Evolutionary conservation across 768 basidiomycete species (phyloP), one percentile per base, ranked within the genome.

Genomic region (Naganishia friedmannii): DNA sequence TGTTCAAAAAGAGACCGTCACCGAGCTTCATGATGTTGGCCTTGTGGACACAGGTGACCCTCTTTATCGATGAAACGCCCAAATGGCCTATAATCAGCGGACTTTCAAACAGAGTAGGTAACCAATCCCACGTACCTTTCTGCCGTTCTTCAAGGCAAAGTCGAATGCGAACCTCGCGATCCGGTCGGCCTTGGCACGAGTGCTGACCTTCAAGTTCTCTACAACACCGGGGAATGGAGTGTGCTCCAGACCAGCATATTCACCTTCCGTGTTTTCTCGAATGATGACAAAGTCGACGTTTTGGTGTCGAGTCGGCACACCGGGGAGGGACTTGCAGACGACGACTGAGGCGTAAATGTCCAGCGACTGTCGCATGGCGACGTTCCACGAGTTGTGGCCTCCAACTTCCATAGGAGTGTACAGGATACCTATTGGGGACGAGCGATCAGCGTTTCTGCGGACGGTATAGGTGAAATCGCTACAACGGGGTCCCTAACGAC

Each of bases 21-120:
- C 95, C 95, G 76, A 97, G 89, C 83, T 99, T 99, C 96, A 99
- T 99, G 85, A 99, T 99, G 85, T 98, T 98, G 77, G 96, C 96
- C 84, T 99, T 99, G 88, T 99, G 96, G 54, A 99, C 93, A 79
- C 94, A 97, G 51, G 96, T 99, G 75, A 99, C 95, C 90, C 95
- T 98, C 60, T 72, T 46, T 19, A 46, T 26, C 51, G 53, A 12
- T 37, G 17, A 26, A 42, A 39, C 21, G 21, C 4, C 46, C 65
- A 46, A 17, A 21, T 17, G 48, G 39, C 21, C 19, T 15, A 39
- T 42, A 48, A 32, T 48, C 37, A 58, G 21, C 31, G 28, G 23
- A 26, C 17, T 29, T 17, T 17, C 45, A 26, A 55, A 26, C n/a
- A 26, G 21, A 3, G 1, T 58, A 29, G 32, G 75, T 1, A 56